phyloP scores from a whole-genome alignment of 2,329 filamentous ascomycete genomes.

The Fusarium setosum region DNA sequence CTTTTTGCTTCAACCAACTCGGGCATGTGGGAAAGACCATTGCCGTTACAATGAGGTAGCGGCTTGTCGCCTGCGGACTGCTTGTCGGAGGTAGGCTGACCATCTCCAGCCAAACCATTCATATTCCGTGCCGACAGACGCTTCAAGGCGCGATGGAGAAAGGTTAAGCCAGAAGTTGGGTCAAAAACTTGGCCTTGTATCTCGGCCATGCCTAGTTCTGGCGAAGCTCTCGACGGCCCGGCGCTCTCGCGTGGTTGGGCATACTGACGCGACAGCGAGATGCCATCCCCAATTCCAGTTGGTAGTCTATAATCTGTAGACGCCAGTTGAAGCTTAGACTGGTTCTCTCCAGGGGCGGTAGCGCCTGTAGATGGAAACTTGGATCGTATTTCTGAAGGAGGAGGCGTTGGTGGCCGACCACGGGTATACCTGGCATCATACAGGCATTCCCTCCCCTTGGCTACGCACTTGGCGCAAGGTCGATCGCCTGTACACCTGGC shows the following conservation, averaged over 20 bases:
- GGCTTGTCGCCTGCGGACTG: conserved; percentile 64
- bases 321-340: not conserved
- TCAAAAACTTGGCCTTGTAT: conserved; percentile 65
- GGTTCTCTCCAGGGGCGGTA: not conserved
- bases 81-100: conserved; percentile 44
- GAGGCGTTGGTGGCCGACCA: not conserved
- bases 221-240: conserved; percentile 51
- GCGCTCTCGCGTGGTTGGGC: not conserved
- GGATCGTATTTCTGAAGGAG: not conserved
- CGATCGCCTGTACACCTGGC: conserved; percentile 44
- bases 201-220: conserved; percentile 58
- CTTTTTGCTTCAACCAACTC: conserved; percentile 45
- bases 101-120: conserved; percentile 38
- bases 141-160: conserved; percentile 64
- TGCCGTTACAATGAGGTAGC: conserved; percentile 48
- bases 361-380: not conserved
- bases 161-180: conserved; percentile 62
- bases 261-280: not conserved
- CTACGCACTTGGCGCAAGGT: conserved; percentile 47
- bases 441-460: conserved; percentile 20
- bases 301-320: not conserved
- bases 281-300: not conserved
- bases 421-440: not conserved
- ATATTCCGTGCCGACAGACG: conserved; percentile 58
- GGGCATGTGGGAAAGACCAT: conserved; percentile 51